These are phyloP conservation scores for Liquidambar formosana DNA, from an alignment of 164 flowering plant genomes.

Conservation along the genomic window DNA sequence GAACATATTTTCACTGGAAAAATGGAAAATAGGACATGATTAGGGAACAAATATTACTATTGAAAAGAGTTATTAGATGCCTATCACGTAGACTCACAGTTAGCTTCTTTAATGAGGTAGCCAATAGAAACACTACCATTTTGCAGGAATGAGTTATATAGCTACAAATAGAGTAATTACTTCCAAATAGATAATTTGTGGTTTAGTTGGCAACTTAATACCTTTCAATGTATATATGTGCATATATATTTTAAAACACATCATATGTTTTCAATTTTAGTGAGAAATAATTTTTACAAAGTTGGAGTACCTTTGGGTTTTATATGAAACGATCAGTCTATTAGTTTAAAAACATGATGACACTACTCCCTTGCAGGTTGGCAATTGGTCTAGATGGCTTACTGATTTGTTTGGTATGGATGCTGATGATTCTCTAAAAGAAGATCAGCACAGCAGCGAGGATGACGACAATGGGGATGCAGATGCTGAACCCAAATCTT, in stretches of 20 bases:
- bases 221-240: no score
- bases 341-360: background rate
- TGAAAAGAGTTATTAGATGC: background rate
- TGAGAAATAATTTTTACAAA: no score
- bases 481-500: slow-evolving; percentile 50
- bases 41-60: background rate
- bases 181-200: background rate
- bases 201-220: no score
- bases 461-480: slow-evolving; percentile 34
- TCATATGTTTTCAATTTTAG: no score
- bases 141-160: background rate
- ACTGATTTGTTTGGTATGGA: slow-evolving; percentile 70
- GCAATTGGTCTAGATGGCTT: slow-evolving; percentile 93
- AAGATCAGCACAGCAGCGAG: slow-evolving; percentile 31
- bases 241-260: no score
- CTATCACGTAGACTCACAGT: background rate
- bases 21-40: background rate
- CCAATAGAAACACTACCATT: background rate
- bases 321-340: no score
- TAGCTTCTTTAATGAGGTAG: background rate
- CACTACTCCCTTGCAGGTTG: slow-evolving; percentile 62
- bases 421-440: slow-evolving; percentile 32
- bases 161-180: background rate
- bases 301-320: no score
- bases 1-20: background rate